Conservation (phyloP, 441 rosid species). For the Erodium texanum region DNA sequence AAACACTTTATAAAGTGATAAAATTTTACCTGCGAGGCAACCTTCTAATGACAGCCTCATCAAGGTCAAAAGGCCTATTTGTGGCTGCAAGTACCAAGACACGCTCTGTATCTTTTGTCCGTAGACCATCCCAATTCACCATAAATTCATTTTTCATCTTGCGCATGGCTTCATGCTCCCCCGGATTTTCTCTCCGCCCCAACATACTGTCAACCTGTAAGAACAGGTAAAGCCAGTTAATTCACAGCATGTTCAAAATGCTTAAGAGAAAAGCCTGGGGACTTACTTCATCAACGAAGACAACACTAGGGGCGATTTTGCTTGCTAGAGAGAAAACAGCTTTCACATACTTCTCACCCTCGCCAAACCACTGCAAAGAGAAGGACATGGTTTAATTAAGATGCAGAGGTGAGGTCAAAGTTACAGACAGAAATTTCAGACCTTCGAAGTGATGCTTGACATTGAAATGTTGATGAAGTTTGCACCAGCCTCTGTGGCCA, state of each 20-base stretch:
- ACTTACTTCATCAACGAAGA: constrained; percentile 95
- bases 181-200: constrained; percentile 96
- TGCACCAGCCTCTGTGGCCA: constrained; percentile 99
- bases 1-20: background rate
- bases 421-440: constrained; percentile 7
- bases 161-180: constrained; percentile 99
- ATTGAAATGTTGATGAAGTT: constrained; percentile 95
- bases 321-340: constrained; percentile 96
- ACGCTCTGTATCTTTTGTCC: constrained; percentile 91
- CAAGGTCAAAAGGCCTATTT: constrained; percentile 95
- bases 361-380: constrained; percentile 95
- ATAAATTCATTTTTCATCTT: constrained; percentile 99
- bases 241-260: constrained; percentile 1
- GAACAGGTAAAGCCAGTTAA: constrained; percentile 1
- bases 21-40: constrained; percentile 70
- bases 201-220: constrained; percentile 96
- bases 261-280: background rate
- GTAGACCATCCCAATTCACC: constrained; percentile 97
- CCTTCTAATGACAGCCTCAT: constrained; percentile 98
- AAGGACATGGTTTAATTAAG: constrained; percentile 13
- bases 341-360: constrained; percentile 96
- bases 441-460: constrained; percentile 90
- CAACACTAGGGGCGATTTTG: constrained; percentile 91
- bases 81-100: constrained; percentile 96
- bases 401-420: constrained; percentile 6